Conservation (phyloP, 2,329 filamentous ascomycete genomes). For the Geosmithia putterillii region DNA sequence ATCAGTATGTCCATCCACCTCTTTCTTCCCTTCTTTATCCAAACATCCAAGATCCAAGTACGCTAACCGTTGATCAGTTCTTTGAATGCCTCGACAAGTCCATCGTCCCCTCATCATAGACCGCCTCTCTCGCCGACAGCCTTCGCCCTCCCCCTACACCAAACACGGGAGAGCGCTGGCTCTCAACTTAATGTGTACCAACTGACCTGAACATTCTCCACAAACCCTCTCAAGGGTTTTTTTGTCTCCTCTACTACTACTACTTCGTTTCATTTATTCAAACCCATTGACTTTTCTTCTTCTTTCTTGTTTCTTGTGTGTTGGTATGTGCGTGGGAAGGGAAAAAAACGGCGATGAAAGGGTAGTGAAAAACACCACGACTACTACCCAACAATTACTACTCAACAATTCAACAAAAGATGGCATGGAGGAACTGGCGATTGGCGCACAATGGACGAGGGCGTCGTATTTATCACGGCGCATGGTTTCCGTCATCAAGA, state of each 20-base stretch:
- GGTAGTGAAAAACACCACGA: too few species aligned
- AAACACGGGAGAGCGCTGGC: too few species aligned
- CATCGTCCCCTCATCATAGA: slow-evolving; percentile 3
- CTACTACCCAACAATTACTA: too few species aligned
- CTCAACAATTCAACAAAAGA: too few species aligned
- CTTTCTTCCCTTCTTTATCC: not conserved
- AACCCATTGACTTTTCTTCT: too few species aligned
- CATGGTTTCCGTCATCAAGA: too few species aligned
- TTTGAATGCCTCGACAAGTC: slow-evolving; percentile 9
- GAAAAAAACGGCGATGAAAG: too few species aligned
- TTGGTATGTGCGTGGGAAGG: too few species aligned
- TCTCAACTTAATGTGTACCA: not conserved
- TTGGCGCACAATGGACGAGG: too few species aligned
- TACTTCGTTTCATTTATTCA: not conserved
- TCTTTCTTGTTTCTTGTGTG: too few species aligned
- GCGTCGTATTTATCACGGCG: too few species aligned
- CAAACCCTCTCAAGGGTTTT: not conserved
- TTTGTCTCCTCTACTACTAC: not conserved
- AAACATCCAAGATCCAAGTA: slow-evolving; percentile 7
- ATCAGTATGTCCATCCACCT: slow-evolving; percentile 12
- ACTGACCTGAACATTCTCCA: not conserved
- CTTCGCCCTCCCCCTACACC: not conserved
- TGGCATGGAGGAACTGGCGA: too few species aligned
- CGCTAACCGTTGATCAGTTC: slow-evolving; percentile 5
- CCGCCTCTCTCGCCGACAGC: not conserved